phyloP scores from a whole-genome alignment of 495 filamentous ascomycete genomes.

The Achaetomiella virescens region DNA sequence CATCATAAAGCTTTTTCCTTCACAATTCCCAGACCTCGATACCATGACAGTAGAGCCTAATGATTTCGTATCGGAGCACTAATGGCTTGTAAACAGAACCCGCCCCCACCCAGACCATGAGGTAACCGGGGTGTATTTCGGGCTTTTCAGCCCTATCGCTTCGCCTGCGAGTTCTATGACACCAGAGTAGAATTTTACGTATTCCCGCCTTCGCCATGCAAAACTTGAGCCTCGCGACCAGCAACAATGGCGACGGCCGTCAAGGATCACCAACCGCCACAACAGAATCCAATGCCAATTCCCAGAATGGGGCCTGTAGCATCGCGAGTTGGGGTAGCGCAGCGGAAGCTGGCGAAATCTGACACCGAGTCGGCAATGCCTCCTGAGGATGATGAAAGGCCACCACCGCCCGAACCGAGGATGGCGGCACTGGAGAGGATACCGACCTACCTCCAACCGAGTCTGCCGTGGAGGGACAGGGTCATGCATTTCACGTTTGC shows the following conservation, averaged over 20 bases:
- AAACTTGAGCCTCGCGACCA: background rate
- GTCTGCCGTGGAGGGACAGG: slow-evolving; percentile 32
- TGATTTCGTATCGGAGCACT: no score
- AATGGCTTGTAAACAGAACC: no score
- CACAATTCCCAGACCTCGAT: no score
- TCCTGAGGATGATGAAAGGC: background rate
- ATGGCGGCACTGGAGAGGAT: slow-evolving; percentile 17
- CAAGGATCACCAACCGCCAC: slow-evolving; percentile 3
- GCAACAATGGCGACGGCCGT: slow-evolving; percentile 5
- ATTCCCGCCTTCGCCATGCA: no score
- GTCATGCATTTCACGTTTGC: slow-evolving; percentile 68
- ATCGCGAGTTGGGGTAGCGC: background rate
- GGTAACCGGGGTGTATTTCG: no score
- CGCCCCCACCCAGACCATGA: no score
- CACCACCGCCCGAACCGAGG: background rate
- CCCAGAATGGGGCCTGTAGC: background rate
- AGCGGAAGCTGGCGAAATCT: background rate
- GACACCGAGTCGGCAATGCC: background rate
- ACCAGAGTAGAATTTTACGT: no score
- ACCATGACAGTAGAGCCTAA: no score
- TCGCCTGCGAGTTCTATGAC: no score
- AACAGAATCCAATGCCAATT: no score
- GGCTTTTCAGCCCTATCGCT: no score
- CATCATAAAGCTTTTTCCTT: no score
- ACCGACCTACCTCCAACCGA: slow-evolving; percentile 27